Evolutionary conservation across 2,329 filamentous ascomycete genomes (phyloP).

Genomic region (Apiospora hydei): DNA sequence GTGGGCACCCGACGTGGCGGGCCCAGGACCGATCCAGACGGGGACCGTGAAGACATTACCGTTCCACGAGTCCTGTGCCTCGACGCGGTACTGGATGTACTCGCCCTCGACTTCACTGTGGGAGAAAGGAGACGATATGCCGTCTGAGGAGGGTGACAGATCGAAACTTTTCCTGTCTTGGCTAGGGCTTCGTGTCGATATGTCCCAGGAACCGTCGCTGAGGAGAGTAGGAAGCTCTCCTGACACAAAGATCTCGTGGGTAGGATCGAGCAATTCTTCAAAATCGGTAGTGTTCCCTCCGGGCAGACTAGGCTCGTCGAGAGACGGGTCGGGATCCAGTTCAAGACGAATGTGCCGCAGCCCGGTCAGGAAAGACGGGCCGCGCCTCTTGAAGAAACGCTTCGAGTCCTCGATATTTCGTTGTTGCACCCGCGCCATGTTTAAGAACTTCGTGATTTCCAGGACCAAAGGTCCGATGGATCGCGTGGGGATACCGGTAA

Average conservation of each 20-base stretch:
- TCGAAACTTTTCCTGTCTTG: not conserved
- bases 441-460: conserved; percentile 57
- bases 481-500: conserved; percentile 62
- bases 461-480: conserved; percentile 58
- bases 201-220: conserved; percentile 37
- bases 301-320: conserved; percentile 43
- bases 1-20: conserved; percentile 35
- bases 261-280: conserved; percentile 49
- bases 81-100: conserved; percentile 37
- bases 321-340: conserved; percentile 54
- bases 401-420: conserved; percentile 46
- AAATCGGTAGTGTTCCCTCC: conserved; percentile 48
- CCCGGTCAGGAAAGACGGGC: conserved; percentile 55
- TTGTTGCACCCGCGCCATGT: conserved; percentile 57
- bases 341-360: conserved; percentile 63
- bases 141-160: not conserved
- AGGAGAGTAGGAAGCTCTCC: conserved; percentile 50
- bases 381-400: conserved; percentile 40
- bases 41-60: conserved; percentile 40
- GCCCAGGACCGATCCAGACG: conserved; percentile 55
- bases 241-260: conserved; percentile 46
- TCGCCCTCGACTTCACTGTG: conserved; percentile 36
- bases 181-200: conserved; percentile 29
- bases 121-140: not conserved
- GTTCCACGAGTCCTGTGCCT: conserved; percentile 38